A percentile compares a stretch with the other conserved stretches of the same genome.
Conservation (phyloP, 2,329 filamentous ascomycete genomes). For the Fusarium vanettenii region DNA sequence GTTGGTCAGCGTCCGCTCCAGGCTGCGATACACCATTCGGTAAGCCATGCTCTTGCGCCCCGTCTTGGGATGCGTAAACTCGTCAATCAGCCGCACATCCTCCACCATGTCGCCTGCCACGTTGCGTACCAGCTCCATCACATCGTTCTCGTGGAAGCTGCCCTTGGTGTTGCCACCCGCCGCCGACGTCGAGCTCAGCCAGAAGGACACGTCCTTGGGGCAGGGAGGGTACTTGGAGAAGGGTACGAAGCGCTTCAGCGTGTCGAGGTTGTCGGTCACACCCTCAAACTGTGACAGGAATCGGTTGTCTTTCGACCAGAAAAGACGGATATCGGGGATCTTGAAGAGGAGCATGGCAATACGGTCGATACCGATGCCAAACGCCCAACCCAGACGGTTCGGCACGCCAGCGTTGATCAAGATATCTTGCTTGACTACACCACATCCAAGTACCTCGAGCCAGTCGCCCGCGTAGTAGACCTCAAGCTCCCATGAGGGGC, state of each 20-base stretch:
- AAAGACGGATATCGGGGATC: constrained; percentile 95
- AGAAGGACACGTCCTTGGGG: constrained; percentile 94
- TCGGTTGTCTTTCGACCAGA: constrained; percentile 88
- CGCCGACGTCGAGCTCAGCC: constrained; percentile 68
- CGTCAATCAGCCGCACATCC: constrained; percentile 85
- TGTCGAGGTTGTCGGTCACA: constrained; percentile 62
- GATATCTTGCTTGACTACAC: constrained; percentile 86
- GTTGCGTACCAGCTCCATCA: constrained; percentile 94
- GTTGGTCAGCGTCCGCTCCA: constrained; percentile 91
- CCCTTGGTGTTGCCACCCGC: constrained; percentile 60
- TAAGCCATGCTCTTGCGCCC: constrained; percentile 89
- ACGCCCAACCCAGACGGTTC: constrained; percentile 89
- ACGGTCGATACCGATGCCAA: constrained; percentile 91
- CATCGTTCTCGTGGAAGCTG: constrained; percentile 90
- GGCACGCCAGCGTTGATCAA: constrained; percentile 81
- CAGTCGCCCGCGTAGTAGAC: constrained; percentile 95
- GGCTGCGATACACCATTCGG: constrained; percentile 90
- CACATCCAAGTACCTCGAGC: constrained; percentile 96
- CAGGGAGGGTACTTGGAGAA: constrained; percentile 94
- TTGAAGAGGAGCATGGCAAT: constrained; percentile 98
- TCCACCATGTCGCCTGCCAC: constrained; percentile 87
- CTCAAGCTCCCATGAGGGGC: constrained; percentile 94
- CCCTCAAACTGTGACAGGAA: constrained; percentile 88
- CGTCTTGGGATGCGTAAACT: constrained; percentile 90
- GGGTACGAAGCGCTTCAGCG: constrained; percentile 75